Base-by-base conservation (phyloP, 148 eudicot species). In the Vaccinium darrowii region DNA sequence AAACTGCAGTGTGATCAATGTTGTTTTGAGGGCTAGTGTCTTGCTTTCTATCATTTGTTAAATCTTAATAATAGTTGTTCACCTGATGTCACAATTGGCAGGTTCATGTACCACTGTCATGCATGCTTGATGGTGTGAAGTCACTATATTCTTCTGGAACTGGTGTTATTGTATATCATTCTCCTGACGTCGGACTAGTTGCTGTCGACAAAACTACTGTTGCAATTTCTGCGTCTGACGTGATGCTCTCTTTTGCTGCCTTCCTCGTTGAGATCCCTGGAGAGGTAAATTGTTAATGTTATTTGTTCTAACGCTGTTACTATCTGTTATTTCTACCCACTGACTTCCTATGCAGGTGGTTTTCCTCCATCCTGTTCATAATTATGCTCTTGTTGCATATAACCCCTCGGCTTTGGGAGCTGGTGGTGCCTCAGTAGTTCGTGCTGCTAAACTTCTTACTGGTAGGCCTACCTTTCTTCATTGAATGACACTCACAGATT, bases 51-150 rank as follows among this genome's bases (percentile, higher is more conserved):
- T 63, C 11, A 21, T 62, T 76, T 47, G 21, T 39, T 33, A 16
- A 36, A 39, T 74, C 50, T 74, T 74, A 54, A 25, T 16, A 80
- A 10, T 39, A 33, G 21, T 75, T 80, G 25, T 79, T 23, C 36
- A 53, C 30, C 49, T 58, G n/a, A 53, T 49, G 54, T 75, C 23
- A n/a, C 27, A 79, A 25, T 11, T 83, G 87, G 79, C 92, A 97
- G 99, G 99, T 97, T 90, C 93, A 95, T 88, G 98, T 97, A 80
- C 99, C 99, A 82, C 92, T 93, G 18, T 94, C 98, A 43, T 97
- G 98, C 90, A 92, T 95, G 98, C 91, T 97, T 84, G 99, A 97
- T 91, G 98, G 98, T 52, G 98, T 97, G 77, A 95, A 91, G 82
- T 89, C 95, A n/a, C 94, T 93, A 75, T 96, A 94, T 91, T 97